Evolutionary conservation across 305 asterid genomes (phyloP), one percentile per base, ranked within the genome.

Genomic region (Fraxinus baroniana): DNA sequence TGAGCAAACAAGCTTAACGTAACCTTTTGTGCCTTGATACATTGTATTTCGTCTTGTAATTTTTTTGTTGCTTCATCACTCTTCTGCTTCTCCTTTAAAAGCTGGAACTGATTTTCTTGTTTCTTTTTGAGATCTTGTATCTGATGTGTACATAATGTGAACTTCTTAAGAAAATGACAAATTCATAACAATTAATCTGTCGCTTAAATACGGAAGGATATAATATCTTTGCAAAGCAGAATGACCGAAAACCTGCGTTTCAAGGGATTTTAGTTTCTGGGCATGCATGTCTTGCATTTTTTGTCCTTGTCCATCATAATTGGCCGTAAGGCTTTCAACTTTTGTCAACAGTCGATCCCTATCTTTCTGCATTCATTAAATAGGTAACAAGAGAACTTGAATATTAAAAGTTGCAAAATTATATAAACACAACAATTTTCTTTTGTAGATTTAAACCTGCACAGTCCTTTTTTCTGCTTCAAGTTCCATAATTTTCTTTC

Each of bases 21-120:
- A 44, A 94, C 99, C 98, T 96, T 96, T 84, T 96, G 99, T n/a
- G 97, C 94, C 88, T 96, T 96, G 84, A 96, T 96, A 93, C 87
- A 90, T 78, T 94, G 99, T 88, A 96, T 96, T 89, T 96, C 98
- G 35, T 96, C 98, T 88, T 92, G 98, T 73, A 96, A 88, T 78
- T 94, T 89, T 87, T 87, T 94, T n/a, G 99, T 97, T 66, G 98
- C 99, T 49, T 96, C 99, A 83, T 96, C 99, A 36, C 99, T 96
- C 91, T 96, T 96, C 80, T 96, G 98, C 86, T 96, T 96, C 91
- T 94, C 97, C 88, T 91, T 96, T 79, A 93, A 80, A 84, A 96
- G 95, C 86, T 90, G 98, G 13, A 41, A 41, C 87, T 96, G 99
- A 83, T 79, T 93, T 86, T 96, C 99, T 88, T 94, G 98, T 83